Evolutionary conservation across 352 stramenopile species (phyloP).

Genomic region (Phytophthora fragariae): DNA sequence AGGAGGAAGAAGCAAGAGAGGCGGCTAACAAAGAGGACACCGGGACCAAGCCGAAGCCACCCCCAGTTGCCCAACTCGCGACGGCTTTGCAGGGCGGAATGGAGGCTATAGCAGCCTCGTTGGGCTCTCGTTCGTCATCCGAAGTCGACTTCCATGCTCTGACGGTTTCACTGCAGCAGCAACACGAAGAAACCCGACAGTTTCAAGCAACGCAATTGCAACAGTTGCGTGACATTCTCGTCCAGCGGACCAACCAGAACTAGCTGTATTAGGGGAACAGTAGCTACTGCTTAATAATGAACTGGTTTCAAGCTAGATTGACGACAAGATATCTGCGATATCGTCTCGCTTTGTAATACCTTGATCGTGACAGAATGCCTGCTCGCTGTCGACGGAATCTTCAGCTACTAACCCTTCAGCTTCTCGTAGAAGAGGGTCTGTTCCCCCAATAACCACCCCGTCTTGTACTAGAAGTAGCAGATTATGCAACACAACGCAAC

Average conservation of each 20-base stretch:
- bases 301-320: too few species aligned
- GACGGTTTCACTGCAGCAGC: neutral
- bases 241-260: neutral
- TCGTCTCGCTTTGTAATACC: neutral
- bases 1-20: neutral
- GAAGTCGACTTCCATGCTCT: neutral
- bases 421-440: neutral
- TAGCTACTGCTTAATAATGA: too few species aligned
- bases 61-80: neutral
- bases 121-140: neutral
- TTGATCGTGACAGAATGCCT: neutral
- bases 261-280: neutral
- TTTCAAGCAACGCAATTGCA: neutral
- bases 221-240: neutral
- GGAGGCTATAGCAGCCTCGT: constrained; percentile 6
- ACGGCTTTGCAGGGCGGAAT: neutral
- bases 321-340: too few species aligned
- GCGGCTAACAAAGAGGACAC: neutral
- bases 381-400: neutral
- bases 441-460: neutral
- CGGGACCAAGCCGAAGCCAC: neutral
- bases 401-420: neutral
- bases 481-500: constrained; percentile 1
- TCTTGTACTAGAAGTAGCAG: neutral
- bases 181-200: neutral